Evolutionary conservation across 768 basidiomycete genomes (phyloP), one percentile per base, ranked within the genome.

Genomic region (Jaapia argillacea): DNA sequence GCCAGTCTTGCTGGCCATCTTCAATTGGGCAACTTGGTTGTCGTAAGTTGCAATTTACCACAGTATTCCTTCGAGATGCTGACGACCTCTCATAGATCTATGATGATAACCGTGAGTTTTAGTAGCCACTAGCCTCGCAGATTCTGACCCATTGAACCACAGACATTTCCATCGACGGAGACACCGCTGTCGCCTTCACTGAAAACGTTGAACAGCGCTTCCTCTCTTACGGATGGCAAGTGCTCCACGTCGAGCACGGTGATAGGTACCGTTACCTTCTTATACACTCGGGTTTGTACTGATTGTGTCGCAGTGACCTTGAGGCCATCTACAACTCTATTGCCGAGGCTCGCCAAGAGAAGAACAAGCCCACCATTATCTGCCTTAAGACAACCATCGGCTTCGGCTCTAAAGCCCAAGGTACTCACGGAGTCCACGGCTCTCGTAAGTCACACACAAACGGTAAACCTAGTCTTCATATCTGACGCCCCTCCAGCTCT

Each of bases 121-220:
- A 10, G 10, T 7, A 33, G 10, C 28, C 28, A 10, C 10, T 10
- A 16, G 10, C 28, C 16, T 33, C 10, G 10, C 20, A 22, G 10
- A 10, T 12, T 16, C 31, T 21, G 20, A 38, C 49, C 46, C 51
- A 40, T n/a, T 40, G 43, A 37, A 36, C 14, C 25, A n/a, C 40
- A 91, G 87, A 91, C 62, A 97, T 97, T 62, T 89, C 93, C 50
- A 96, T 97, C 54, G 93, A 97, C 59, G 93, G 93, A 50, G 79
- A 90, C 65, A 97, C 92, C 50, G 78, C 78, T 45, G 74, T 82
- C 45, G 85, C 93, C 14, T 97, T 97, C 73, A 97, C 93, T 35
- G 93, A 97, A 65, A 79, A 96, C 54, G 90, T 94, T 44, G 78
- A 75, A 53, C 79, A 82, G 58, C 81, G 93, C 44, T 96, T 92